Evolutionary conservation across 352 stramenopile species (phyloP), one percentile per base, ranked within the genome.

Genomic region (Phytophthora vignae): DNA sequence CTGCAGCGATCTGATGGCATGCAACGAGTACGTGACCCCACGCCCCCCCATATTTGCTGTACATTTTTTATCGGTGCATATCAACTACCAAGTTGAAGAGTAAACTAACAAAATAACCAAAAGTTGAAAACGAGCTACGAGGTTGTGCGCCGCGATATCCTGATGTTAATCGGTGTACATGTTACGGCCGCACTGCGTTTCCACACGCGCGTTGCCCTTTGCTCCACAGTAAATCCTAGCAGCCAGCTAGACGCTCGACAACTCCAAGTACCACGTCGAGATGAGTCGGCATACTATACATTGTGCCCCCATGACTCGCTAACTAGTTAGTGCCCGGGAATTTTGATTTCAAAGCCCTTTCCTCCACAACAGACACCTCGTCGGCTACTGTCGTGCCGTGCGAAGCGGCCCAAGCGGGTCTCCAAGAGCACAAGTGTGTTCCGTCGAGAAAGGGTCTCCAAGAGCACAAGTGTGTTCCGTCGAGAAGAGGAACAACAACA

Each of bases 21-120:
- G 29, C 12, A 17, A 15, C 36, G 11, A 42, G 36, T 42, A 42
- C 36, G 36, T 15, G 36, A 42, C 36, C 3, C 36, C 10, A 17
- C 48, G 54, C 53, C 21, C 60, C 60, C 67, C 68, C 60, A 50
- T 75, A 62, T 67, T 67, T 71, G 61, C 55, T 77, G 71, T 74
- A 71, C 71, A 71, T 42, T 70, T 73, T 69, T 66, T 61, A 69
- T 69, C 40, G 33, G 50, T 76, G 64, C 58, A 73, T 71, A 55
- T 55, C 57, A 66, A 64, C n/a, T 63, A 73, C 60, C 31, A 66
- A 66, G 52, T 65, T 33, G 62, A 55, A 72, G 44, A 72, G 69
- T 76, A 72, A 64, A 76, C 52, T 71, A 76, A 76, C 62, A 59
- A 74, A 72, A 67, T 68, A 76, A 63, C 40, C 67, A 63, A 44